These are phyloP conservation scores for Saccharomycopsis capsularis DNA, from an alignment of 805 yeast species.

Conservation along the genomic window DNA sequence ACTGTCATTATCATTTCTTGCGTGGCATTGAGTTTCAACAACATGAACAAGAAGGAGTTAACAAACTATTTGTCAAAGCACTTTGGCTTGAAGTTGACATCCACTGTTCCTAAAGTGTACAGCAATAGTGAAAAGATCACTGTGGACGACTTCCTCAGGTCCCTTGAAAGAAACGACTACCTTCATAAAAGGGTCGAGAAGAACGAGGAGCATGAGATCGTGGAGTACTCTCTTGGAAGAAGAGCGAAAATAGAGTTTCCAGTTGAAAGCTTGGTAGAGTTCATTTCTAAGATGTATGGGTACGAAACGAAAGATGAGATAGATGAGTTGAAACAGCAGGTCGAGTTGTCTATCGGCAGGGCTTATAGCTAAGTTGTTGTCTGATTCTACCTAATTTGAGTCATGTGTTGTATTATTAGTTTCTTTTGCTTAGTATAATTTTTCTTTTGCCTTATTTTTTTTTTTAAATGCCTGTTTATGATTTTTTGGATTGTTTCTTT, in stretches of 20 bases:
- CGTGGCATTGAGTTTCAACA: constrained; percentile 26
- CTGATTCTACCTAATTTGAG: neutral
- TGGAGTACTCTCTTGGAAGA: constrained; percentile 28
- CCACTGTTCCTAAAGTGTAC: constrained; percentile 7
- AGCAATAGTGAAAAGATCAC: constrained; percentile 14
- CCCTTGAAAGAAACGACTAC: constrained; percentile 26
- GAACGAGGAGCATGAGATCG: constrained; percentile 23
- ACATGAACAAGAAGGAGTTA: constrained; percentile 36
- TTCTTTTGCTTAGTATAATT: too few species aligned
- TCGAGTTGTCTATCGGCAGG: constrained; percentile 13
- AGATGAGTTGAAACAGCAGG: constrained; percentile 18
- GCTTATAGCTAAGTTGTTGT: constrained; percentile 8
- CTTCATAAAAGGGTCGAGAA: constrained; percentile 23
- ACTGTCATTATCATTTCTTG: constrained; percentile 23
- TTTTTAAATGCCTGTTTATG: too few species aligned
- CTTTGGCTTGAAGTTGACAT: constrained; percentile 24
- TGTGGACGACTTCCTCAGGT: constrained; percentile 24
- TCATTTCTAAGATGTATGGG: constrained; percentile 23
- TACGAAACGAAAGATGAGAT: constrained; percentile 11
- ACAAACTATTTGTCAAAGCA: constrained; percentile 34
- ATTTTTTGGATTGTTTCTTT: too few species aligned
- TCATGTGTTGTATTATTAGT: too few species aligned
- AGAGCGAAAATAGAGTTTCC: constrained; percentile 27
- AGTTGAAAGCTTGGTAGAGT: constrained; percentile 24
- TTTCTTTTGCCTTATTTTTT: too few species aligned